Evolutionary conservation across 2,329 filamentous ascomycete species (phyloP), one percentile per base, ranked within the genome.

Genomic region (Colletotrichum gigasporum): DNA sequence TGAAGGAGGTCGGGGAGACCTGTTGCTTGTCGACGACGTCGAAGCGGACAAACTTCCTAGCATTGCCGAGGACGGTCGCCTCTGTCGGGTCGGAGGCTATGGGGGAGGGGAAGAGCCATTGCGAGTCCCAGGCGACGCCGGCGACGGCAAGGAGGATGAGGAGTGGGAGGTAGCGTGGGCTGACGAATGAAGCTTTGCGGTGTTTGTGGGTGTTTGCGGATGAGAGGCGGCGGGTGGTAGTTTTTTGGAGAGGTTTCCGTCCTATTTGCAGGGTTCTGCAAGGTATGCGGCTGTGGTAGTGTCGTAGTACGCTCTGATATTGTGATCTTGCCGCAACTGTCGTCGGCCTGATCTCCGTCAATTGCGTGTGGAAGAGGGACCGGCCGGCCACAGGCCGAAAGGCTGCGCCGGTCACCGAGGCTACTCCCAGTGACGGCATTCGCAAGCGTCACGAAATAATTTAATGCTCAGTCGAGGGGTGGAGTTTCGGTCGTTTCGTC

Each of bases 1-100:
- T 84, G 70, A 91, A 88, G 60, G 87, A 89, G 0, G 88, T 89
- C 1, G 87, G 83, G 0, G 91, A 91, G 42, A 93, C 84, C 22
- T 82, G 77, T 51, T 90, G 84, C 68, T 86, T 87, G 24, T 82
- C 76, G 14, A 85, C 80, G 67, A 96, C 84, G 24, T 82, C 86
- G 77, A 91, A 94, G 3, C 87, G 85, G 34, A 84, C 84, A 76
- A 93, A 94, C 5, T 47, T 63, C 22, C 80, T 83, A 59, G 82
- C 79, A 12, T 80, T 75, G 77, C 91, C 89, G 63, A 93, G 83
- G 2, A 65, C 24, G 24, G 62, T 65, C 1, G 39, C 42, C 18
- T 47, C 35, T 28, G 57, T 16, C 3, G 42, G 50, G 28, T 61
- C 54, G 34, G 59, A 39, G 35, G 47, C 4, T 3, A 59, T 37